Evolutionary conservation across 176 grass and related monocot genomes (phyloP).

Genomic region (Puccinellia tenuiflora): DNA sequence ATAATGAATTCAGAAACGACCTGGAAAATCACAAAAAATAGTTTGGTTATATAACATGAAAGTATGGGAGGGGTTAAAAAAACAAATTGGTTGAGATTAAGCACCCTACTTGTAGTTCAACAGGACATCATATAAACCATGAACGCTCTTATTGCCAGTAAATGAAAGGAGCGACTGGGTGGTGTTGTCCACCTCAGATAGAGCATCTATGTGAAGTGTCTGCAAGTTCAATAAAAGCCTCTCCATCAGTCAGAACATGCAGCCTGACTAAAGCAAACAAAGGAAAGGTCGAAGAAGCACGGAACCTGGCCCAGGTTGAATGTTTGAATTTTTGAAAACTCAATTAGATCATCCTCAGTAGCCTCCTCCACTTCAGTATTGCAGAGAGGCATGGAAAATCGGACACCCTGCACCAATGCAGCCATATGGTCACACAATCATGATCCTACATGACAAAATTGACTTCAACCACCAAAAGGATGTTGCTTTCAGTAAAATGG

Average conservation of each 20-base stretch:
- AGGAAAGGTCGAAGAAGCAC: neutral
- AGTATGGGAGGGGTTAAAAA: neutral
- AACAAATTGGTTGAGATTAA: neutral
- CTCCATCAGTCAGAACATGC: neutral
- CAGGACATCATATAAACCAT: slow-evolving; percentile 79
- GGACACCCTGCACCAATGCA: slow-evolving; percentile 45
- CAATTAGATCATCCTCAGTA: slow-evolving; percentile 77
- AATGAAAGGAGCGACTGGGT: slow-evolving; percentile 80
- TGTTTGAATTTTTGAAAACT: slow-evolving; percentile 83
- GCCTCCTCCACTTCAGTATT: slow-evolving; percentile 63
- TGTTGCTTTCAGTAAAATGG: neutral
- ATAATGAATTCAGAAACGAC: slow-evolving; percentile 57
- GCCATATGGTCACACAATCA: slow-evolving; percentile 20
- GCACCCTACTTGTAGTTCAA: slow-evolving; percentile 74
- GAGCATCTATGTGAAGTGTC: slow-evolving; percentile 64
- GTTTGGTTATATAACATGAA: slow-evolving; percentile 3
- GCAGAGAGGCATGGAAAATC: slow-evolving; percentile 87
- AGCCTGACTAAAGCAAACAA: neutral
- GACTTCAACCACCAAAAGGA: slow-evolving; percentile 8
- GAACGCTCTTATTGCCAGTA: slow-evolving; percentile 61
- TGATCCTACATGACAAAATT: neutral
- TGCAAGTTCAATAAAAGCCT: slow-evolving; percentile 25
- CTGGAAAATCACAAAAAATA: slow-evolving; percentile 33
- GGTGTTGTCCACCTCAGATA: slow-evolving; percentile 69
- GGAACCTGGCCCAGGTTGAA: slow-evolving; percentile 83